A percentile compares a stretch with the other conserved stretches of the same genome.
These are phyloP conservation scores for Globisporangium middletonii DNA, from an alignment of 352 stramenopile species.

Conservation along the genomic window DNA sequence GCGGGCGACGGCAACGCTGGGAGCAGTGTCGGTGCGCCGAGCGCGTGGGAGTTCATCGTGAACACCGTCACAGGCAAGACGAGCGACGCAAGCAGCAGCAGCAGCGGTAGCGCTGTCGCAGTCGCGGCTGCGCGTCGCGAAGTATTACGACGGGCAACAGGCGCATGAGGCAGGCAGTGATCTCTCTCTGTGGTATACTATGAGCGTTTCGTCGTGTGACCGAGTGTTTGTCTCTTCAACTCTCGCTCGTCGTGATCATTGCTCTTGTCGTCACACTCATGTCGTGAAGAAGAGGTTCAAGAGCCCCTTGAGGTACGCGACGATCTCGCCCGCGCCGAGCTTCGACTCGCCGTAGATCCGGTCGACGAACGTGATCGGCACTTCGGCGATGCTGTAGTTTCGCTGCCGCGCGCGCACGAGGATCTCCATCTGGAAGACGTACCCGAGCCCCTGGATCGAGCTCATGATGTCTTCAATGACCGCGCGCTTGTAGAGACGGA, in stretches of 20 bases:
- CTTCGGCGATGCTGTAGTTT: slow-evolving; percentile 91
- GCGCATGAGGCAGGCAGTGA: neutral
- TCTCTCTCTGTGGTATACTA: no score
- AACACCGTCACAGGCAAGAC: slow-evolving; percentile 12
- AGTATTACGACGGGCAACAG: slow-evolving; percentile 5
- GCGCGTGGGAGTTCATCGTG: slow-evolving; percentile 12
- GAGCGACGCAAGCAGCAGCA: slow-evolving; percentile 5
- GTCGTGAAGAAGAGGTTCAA: slow-evolving; percentile 95
- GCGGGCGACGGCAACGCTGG: slow-evolving; percentile 21
- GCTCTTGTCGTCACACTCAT: slow-evolving; percentile 22
- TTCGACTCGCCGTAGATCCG: slow-evolving; percentile 98
- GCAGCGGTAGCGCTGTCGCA: neutral
- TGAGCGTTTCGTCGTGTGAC: neutral
- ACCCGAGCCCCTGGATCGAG: slow-evolving; percentile 85
- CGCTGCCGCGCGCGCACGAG: slow-evolving; percentile 91
- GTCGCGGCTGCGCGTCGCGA: slow-evolving; percentile 4
- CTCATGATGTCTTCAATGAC: slow-evolving; percentile 95
- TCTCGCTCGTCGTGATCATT: neutral
- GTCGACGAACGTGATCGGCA: slow-evolving; percentile 98
- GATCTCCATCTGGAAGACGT: slow-evolving; percentile 99
- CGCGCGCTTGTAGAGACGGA: slow-evolving; percentile 95
- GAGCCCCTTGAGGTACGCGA: slow-evolving; percentile 95
- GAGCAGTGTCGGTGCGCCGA: slow-evolving; percentile 9
- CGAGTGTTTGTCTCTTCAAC: no score
- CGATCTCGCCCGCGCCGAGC: slow-evolving; percentile 96